phyloP scores from a whole-genome alignment of 2,329 filamentous ascomycete species.

The Nemania abortiva region DNA sequence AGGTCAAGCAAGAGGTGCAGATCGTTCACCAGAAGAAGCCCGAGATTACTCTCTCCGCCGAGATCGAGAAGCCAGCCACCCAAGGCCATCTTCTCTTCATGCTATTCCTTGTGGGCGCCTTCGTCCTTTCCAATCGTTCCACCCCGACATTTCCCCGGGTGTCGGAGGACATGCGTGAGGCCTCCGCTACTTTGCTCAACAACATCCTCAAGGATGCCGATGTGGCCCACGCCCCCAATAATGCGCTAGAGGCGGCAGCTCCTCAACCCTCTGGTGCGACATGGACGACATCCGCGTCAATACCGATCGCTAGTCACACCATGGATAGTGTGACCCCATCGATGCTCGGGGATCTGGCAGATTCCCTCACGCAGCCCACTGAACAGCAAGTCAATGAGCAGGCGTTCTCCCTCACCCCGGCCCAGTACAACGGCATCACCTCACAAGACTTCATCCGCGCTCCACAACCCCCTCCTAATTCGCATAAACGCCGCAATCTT shows the following conservation, averaged over 20 bases:
- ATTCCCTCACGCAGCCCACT: slow-evolving; percentile 78
- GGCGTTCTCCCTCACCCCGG: slow-evolving; percentile 84
- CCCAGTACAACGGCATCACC: slow-evolving; percentile 89
- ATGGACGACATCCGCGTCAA: slow-evolving; percentile 59
- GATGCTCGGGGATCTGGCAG: slow-evolving; percentile 74
- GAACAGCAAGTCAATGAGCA: slow-evolving; percentile 90
- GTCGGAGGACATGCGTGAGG: slow-evolving; percentile 83
- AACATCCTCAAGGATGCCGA: slow-evolving; percentile 86
- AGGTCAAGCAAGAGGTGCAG: slow-evolving; percentile 71
- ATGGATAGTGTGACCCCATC: slow-evolving; percentile 67
- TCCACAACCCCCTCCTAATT: slow-evolving; percentile 65
- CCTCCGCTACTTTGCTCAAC: slow-evolving; percentile 81
- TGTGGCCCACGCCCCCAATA: slow-evolving; percentile 61
- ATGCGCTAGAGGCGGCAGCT: slow-evolving; percentile 59
- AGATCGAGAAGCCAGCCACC: slow-evolving; percentile 74
- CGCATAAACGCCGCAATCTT: slow-evolving; percentile 77
- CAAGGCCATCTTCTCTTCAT: slow-evolving; percentile 89
- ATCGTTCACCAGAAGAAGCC: slow-evolving; percentile 67
- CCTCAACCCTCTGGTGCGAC: slow-evolving; percentile 65
- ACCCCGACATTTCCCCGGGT: slow-evolving; percentile 79
- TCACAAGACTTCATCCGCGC: slow-evolving; percentile 73
- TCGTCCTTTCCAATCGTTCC: slow-evolving; percentile 88
- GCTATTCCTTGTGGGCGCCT: slow-evolving; percentile 96
- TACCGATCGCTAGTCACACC: slow-evolving; percentile 57
- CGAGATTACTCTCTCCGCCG: slow-evolving; percentile 59